Evolutionary conservation across 192 early-diverging fungal species (phyloP).

Genomic region (Lunasporangiospora selenospora): DNA sequence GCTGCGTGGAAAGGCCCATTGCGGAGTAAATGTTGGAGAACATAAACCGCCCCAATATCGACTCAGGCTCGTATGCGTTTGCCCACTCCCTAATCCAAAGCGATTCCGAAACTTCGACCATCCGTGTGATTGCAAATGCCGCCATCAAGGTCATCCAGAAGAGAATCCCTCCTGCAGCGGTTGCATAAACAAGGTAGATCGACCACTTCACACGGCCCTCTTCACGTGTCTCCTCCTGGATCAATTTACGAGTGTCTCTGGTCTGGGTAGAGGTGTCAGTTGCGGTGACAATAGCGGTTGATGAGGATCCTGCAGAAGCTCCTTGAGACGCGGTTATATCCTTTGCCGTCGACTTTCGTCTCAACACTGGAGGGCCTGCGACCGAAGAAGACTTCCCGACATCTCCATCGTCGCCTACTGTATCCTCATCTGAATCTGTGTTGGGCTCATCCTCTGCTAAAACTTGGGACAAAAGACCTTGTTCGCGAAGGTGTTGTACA

Average conservation of each 20-base stretch:
- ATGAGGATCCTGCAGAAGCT: too few species aligned
- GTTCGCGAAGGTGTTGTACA: conserved; percentile 34
- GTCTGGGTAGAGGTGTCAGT: background rate
- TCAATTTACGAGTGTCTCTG: conserved; percentile 58
- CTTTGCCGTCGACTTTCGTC: conserved; percentile 43
- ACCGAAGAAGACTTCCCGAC: conserved; percentile 19
- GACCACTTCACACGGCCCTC: conserved; percentile 75
- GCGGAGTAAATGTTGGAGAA: conserved; percentile 32
- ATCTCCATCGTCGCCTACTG: conserved; percentile 26
- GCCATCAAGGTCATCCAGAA: conserved; percentile 63
- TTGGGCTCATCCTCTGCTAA: conserved; percentile 48
- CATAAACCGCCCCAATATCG: conserved; percentile 22
- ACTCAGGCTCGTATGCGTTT: conserved; percentile 32
- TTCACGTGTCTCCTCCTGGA: conserved; percentile 82
- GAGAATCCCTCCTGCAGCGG: conserved; percentile 59
- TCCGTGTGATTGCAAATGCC: conserved; percentile 48
- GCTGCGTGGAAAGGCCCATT: conserved; percentile 20
- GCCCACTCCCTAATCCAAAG: conserved; percentile 63
- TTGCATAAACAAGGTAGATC: conserved; percentile 78
- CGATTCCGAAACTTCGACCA: conserved; percentile 53
- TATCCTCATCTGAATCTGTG: conserved; percentile 20
- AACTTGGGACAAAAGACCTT: conserved; percentile 29
- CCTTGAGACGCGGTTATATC: conserved; percentile 31
- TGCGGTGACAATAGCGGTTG: conserved; percentile 1
- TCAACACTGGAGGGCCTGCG: conserved; percentile 30